A percentile compares a stretch with the other conserved stretches of the same genome.
Evolutionary conservation across 495 filamentous ascomycete genomes (phyloP).

Genomic region (Xylaria venustula): DNA sequence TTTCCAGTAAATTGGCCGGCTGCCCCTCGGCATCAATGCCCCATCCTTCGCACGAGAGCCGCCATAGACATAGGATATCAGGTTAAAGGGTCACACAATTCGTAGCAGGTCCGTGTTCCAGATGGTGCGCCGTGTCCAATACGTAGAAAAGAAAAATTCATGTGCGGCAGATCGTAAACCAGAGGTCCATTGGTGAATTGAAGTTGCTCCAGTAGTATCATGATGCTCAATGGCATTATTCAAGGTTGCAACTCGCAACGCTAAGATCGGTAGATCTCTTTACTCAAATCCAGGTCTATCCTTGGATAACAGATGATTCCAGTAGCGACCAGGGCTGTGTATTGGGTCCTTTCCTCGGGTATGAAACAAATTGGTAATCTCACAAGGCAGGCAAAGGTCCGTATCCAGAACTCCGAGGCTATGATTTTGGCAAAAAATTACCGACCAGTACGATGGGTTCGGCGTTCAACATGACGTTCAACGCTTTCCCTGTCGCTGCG

Average conservation of each 20-base stretch:
- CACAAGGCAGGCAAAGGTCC: constrained; percentile 18
- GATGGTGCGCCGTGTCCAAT: constrained; percentile 33
- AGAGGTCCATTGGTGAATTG: constrained; percentile 8
- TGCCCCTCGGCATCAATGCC: constrained; percentile 4
- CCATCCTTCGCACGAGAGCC: constrained; percentile 27
- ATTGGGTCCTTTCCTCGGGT: constrained; percentile 33
- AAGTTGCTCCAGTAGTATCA: constrained; percentile 21
- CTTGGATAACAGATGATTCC: constrained; percentile 34
- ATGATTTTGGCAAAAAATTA: constrained; percentile 26
- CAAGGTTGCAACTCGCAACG: constrained; percentile 49
- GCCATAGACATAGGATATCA: constrained; percentile 26
- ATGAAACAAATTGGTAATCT: constrained; percentile 32
- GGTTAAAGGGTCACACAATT: constrained; percentile 32
- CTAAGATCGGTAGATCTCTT: constrained; percentile 29
- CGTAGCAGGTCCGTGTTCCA: constrained; percentile 29
- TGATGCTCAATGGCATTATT: constrained; percentile 29
- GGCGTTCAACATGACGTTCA: constrained; percentile 36
- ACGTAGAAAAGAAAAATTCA: constrained; percentile 26
- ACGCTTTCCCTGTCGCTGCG: constrained; percentile 36
- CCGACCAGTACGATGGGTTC: constrained; percentile 29
- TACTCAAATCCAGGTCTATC: constrained; percentile 40
- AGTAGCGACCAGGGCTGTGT: constrained; percentile 21
- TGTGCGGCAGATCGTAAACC: constrained; percentile 21
- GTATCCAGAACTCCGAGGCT: constrained; percentile 25
- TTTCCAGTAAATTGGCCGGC: constrained; percentile 11